Percentiles rank a stretch among this genome's conserved stretches.
These are phyloP conservation scores for Xylaria sp. DNA, from an alignment of 2,329 filamentous ascomycete species.

Conservation along the genomic window DNA sequence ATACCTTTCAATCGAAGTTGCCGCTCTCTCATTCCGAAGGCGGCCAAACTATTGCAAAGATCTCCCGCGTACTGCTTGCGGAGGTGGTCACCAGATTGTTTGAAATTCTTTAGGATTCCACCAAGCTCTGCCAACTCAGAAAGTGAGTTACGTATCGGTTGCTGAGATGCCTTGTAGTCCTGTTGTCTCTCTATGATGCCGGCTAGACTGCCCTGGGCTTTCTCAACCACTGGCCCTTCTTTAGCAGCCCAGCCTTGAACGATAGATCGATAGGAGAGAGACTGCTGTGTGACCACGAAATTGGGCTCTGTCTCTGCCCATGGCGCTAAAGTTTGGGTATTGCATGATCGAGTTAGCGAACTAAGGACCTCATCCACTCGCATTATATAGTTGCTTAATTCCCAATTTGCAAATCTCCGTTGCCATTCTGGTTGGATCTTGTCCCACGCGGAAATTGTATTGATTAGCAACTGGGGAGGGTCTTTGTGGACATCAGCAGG, in stretches of 20 bases:
- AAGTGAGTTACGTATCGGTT: no score
- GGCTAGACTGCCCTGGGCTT: background rate
- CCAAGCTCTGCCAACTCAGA: background rate
- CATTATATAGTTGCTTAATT: no score
- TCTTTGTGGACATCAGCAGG: no score
- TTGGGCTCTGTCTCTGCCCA: background rate
- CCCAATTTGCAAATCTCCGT: no score
- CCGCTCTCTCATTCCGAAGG: background rate
- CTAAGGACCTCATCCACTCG: slow-evolving; percentile 17
- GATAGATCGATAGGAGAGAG: background rate
- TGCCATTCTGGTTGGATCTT: no score
- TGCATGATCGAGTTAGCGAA: background rate
- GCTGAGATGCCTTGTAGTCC: no score
- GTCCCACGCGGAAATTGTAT: no score
- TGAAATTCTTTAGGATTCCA: slow-evolving; percentile 49
- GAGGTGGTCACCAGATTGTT: slow-evolving; percentile 47
- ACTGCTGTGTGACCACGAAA: background rate
- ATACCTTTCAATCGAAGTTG: no score
- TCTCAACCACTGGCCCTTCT: background rate
- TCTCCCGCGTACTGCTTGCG: slow-evolving; percentile 53
- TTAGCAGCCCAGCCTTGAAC: slow-evolving; percentile 17
- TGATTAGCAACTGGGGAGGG: no score
- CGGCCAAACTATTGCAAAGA: slow-evolving; percentile 40
- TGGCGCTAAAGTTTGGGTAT: background rate
- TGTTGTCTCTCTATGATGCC: background rate